A percentile compares a stretch with the other conserved stretches of the same genome.
phyloP scores from a whole-genome alignment of 1,284 basidiomycete species.

The Trametes sp. region DNA sequence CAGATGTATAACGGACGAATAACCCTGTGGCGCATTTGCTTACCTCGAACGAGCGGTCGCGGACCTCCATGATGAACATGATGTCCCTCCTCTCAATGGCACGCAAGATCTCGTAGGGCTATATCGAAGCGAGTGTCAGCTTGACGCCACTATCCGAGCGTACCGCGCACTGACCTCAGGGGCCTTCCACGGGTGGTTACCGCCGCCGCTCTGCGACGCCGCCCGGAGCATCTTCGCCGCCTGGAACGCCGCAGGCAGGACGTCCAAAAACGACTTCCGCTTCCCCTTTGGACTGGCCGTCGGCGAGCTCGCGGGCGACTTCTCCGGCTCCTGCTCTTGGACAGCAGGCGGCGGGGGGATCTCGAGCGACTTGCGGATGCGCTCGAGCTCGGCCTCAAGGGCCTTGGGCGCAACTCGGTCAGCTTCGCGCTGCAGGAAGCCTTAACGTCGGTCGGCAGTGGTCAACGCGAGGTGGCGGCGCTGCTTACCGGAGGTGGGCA shows the following conservation, averaged over 20 bases:
- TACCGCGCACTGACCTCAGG: slow-evolving; percentile 57
- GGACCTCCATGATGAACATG: slow-evolving; percentile 79
- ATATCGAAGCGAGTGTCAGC: slow-evolving; percentile 7
- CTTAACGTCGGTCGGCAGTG: slow-evolving; percentile 47
- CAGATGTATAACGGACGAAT: not conserved
- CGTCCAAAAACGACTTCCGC: slow-evolving; percentile 31
- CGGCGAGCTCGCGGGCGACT: slow-evolving; percentile 13
- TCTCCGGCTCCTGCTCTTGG: slow-evolving; percentile 25
- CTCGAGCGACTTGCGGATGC: slow-evolving; percentile 24
- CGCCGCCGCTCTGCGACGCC: slow-evolving; percentile 13
- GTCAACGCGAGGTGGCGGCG: slow-evolving; percentile 4
- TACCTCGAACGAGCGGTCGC: slow-evolving; percentile 81
- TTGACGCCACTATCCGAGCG: no score
- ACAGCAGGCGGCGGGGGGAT: slow-evolving; percentile 38
- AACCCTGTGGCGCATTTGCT: slow-evolving; percentile 40
- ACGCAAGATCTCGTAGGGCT: slow-evolving; percentile 79
- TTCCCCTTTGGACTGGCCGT: slow-evolving; percentile 25
- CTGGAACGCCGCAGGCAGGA: slow-evolving; percentile 37
- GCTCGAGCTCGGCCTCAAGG: slow-evolving; percentile 52
- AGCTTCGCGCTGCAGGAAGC: slow-evolving; percentile 74
- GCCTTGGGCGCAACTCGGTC: slow-evolving; percentile 59
- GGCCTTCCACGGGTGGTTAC: slow-evolving; percentile 57
- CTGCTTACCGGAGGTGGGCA: slow-evolving; percentile 67
- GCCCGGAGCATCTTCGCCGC: slow-evolving; percentile 27
- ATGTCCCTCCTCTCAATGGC: slow-evolving; percentile 79